A percentile compares a stretch with the other conserved stretches of the same genome.
Evolutionary conservation across 2,329 filamentous ascomycete species (phyloP).

Genomic region (Chalaropsis ovoidea): DNA sequence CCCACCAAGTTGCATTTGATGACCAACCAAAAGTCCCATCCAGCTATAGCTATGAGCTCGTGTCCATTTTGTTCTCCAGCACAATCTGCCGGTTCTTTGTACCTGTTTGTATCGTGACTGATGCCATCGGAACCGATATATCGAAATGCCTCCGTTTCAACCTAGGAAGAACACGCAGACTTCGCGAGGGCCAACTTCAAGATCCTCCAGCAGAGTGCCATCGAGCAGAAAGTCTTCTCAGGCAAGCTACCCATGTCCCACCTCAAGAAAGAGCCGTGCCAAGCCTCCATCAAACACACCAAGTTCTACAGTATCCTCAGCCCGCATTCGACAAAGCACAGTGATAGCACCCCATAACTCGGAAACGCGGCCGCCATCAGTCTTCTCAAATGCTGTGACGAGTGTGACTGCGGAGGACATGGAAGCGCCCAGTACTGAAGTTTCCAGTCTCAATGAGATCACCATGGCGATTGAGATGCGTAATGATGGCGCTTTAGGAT

Average conservation of each 20-base stretch:
- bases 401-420: too few relatives aligned
- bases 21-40: too few relatives aligned
- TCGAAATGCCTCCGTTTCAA: not conserved
- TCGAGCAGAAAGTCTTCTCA: not conserved
- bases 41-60: not conserved
- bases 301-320: not conserved
- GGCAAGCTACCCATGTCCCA: not conserved
- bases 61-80: not conserved
- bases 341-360: not conserved
- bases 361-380: not conserved
- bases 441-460: constrained; percentile 7
- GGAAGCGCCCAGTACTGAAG: not conserved
- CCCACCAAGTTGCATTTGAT: not conserved
- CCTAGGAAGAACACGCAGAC: not conserved
- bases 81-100: not conserved
- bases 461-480: constrained; percentile 62
- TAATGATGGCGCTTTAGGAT: constrained; percentile 63
- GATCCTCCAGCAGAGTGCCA: not conserved
- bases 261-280: not conserved
- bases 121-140: too few relatives aligned
- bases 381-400: not conserved
- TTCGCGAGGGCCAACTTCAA: not conserved
- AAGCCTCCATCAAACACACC: not conserved
- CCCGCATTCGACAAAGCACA: constrained; percentile 3
- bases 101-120: not conserved